Evolutionary conservation across 2,329 filamentous ascomycete genomes (phyloP).

Genomic region (Volutella citrinella): DNA sequence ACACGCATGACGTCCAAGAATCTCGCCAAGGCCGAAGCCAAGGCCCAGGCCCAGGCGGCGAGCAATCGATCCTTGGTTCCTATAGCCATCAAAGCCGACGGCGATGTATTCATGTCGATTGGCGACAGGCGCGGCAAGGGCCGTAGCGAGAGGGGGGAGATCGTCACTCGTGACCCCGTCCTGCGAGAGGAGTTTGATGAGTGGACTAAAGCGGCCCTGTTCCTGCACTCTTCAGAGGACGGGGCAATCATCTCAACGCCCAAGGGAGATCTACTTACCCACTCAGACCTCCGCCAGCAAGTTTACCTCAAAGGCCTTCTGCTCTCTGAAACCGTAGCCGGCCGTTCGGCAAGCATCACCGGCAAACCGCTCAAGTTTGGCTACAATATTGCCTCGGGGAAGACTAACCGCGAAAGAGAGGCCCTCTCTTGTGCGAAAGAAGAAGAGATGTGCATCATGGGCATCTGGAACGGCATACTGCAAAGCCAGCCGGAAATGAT

Average conservation of each 20-base stretch:
- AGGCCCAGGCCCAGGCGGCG: background rate
- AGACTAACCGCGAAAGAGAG: constrained; percentile 4
- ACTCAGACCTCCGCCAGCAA: background rate
- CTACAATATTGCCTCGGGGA: constrained; percentile 13
- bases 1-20: constrained; percentile 5
- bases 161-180: too few relatives aligned
- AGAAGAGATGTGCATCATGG: constrained; percentile 7
- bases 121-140: too few relatives aligned
- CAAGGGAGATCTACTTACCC: constrained; percentile 6
- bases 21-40: background rate
- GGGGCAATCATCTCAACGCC: constrained; percentile 1
- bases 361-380: constrained; percentile 9
- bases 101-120: too few relatives aligned
- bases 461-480: constrained; percentile 12
- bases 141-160: too few relatives aligned
- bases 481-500: constrained; percentile 1
- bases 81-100: constrained; percentile 2
- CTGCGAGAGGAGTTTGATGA: too few relatives aligned
- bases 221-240: constrained; percentile 5
- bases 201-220: too few relatives aligned
- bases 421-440: constrained; percentile 3
- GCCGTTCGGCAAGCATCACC: constrained; percentile 6
- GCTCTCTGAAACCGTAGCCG: background rate
- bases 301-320: constrained; percentile 12
- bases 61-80: constrained; percentile 1